These are phyloP conservation scores for Glycine tomentella DNA, from an alignment of 306 rosid genomes.

Conservation along the genomic window DNA sequence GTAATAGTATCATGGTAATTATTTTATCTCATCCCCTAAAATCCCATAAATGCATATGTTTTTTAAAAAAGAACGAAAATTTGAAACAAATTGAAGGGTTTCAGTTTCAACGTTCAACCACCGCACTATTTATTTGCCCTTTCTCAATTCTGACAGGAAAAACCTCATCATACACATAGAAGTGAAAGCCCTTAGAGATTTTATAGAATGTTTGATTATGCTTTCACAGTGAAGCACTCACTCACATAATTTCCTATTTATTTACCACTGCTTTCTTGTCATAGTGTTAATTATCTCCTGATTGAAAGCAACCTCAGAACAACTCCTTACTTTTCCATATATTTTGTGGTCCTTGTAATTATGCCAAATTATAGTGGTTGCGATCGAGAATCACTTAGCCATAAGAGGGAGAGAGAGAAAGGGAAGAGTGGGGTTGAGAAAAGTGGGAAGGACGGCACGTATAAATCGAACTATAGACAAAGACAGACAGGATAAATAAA, in stretches of 20 bases:
- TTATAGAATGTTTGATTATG: not conserved
- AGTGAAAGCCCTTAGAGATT: too few species aligned
- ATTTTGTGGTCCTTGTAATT: slow-evolving; percentile 29
- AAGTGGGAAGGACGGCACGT: slow-evolving; percentile 4
- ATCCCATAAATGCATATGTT: not conserved
- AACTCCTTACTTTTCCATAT: not conserved
- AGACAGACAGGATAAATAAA: not conserved
- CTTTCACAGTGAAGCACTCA: not conserved
- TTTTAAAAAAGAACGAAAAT: too few species aligned
- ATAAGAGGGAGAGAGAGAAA: not conserved
- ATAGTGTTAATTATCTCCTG: not conserved
- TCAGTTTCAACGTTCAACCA: too few species aligned
- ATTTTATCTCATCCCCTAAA: not conserved
- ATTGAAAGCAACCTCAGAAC: slow-evolving; percentile 7
- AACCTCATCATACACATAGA: too few species aligned
- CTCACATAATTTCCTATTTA: not conserved
- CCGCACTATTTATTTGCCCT: too few species aligned
- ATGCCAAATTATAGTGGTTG: slow-evolving; percentile 10
- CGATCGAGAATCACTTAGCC: not conserved
- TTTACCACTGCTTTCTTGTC: not conserved
- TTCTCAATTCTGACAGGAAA: too few species aligned
- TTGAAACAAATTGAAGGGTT: too few species aligned
- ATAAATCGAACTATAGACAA: not conserved
- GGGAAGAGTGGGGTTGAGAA: not conserved
- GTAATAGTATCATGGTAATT: not conserved